Evolutionary conservation across 1,284 basidiomycete species (phyloP).

Genomic region (Lignosus rhinocerotis): DNA sequence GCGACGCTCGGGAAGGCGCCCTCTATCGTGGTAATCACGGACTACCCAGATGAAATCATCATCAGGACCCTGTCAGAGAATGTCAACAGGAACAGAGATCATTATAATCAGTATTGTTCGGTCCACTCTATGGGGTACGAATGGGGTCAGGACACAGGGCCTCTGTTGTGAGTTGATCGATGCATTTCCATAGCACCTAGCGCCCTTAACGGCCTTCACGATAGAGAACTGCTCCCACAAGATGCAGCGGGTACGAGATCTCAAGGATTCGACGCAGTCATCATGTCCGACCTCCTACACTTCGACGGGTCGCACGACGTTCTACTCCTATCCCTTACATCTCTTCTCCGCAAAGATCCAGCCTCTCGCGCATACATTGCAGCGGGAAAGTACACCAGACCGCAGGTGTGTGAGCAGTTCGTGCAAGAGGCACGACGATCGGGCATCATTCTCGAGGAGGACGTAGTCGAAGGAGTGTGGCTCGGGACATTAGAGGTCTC

Average conservation of each 20-base stretch:
- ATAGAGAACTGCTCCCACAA: conserved; percentile 1
- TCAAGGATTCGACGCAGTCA: conserved; percentile 54
- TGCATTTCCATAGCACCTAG: not conserved
- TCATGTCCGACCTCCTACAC: conserved; percentile 71
- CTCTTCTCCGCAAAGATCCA: conserved; percentile 46
- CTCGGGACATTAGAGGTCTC: conserved; percentile 46
- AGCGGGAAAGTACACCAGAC: conserved; percentile 62
- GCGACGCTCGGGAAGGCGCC: conserved; percentile 47
- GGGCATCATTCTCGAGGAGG: conserved; percentile 53
- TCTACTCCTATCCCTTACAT: conserved; percentile 50
- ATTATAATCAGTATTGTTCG: conserved; percentile 39
- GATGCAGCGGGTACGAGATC: not conserved
- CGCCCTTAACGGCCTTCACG: not conserved
- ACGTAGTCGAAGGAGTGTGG: conserved; percentile 44
- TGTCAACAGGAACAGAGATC: conserved; percentile 46
- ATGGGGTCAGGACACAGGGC: conserved; percentile 55
- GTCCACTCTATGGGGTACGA: conserved; percentile 55
- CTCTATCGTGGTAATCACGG: conserved; percentile 56
- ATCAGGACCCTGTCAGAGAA: conserved; percentile 56
- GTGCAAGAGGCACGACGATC: conserved; percentile 39
- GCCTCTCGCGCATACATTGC: conserved; percentile 56
- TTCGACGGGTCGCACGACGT: conserved; percentile 61
- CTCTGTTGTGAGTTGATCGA: conserved; percentile 46
- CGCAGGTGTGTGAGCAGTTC: conserved; percentile 57
- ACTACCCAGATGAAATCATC: conserved; percentile 66